Percentiles rank a stretch among this genome's conserved stretches.
Conservation (phyloP, 2,329 filamentous ascomycete genomes). For the Cercospora sojina region DNA sequence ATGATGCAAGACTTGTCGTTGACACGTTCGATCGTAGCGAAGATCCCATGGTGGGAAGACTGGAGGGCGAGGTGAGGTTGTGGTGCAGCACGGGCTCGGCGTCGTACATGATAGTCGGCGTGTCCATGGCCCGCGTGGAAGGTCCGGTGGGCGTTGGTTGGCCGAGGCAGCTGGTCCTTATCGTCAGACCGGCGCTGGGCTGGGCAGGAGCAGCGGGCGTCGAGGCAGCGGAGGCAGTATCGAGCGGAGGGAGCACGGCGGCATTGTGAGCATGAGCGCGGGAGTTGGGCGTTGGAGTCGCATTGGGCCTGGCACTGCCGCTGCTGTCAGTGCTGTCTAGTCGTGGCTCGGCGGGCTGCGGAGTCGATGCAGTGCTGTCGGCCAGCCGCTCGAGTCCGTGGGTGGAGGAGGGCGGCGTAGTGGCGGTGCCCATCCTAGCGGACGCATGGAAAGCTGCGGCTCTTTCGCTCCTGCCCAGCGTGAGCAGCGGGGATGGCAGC, state of each 20-base stretch:
- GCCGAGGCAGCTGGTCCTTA: conserved; percentile 24
- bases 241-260: conserved; percentile 19
- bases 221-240: conserved; percentile 17
- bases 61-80: conserved; percentile 42
- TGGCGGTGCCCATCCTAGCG: conserved; percentile 3
- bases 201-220: conserved; percentile 18
- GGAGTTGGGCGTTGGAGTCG: conserved; percentile 2
- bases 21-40: conserved; percentile 45
- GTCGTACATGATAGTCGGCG: conserved; percentile 24
- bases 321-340: neutral
- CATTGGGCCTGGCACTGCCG: neutral
- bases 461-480: neutral
- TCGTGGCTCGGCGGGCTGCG: neutral
- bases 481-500: neutral
- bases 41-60: conserved; percentile 29
- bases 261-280: conserved; percentile 17
- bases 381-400: neutral
- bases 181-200: conserved; percentile 26
- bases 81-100: conserved; percentile 28
- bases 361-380: neutral
- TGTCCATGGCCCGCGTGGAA: conserved; percentile 17
- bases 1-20: conserved; percentile 45
- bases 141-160: conserved; percentile 12
- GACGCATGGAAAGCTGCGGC: neutral
- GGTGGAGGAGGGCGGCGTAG: neutral